Conservation (phyloP, 768 basidiomycete genomes). For the Boletus rufocinnamomeus region DNA sequence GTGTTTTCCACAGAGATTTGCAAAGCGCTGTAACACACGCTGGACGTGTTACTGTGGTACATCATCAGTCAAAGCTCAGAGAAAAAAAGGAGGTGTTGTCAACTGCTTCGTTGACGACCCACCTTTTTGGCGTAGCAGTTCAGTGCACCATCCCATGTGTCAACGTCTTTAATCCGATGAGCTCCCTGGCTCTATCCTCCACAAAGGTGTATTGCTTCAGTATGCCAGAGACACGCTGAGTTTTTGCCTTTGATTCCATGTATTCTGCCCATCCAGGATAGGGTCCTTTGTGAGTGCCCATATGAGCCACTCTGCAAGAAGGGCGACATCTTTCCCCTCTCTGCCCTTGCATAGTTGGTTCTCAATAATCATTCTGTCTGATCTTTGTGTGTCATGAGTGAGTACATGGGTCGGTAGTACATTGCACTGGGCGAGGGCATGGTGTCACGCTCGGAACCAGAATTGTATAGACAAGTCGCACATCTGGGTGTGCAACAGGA, state of each 20-base stretch:
- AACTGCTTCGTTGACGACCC: slow-evolving; percentile 16
- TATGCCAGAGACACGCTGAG: slow-evolving; percentile 43
- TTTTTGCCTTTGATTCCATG: slow-evolving; percentile 44
- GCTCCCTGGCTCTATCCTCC: slow-evolving; percentile 49
- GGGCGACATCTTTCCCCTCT: slow-evolving; percentile 15
- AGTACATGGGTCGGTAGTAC: slow-evolving; percentile 7
- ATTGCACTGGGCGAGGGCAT: slow-evolving; percentile 6
- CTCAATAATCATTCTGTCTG: slow-evolving; percentile 31
- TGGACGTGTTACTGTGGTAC: slow-evolving; percentile 48
- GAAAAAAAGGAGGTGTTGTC: background rate
- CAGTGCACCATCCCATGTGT: slow-evolving; percentile 40
- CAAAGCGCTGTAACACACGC: slow-evolving; percentile 48
- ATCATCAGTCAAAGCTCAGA: slow-evolving; percentile 6
- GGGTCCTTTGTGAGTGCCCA: slow-evolving; percentile 17
- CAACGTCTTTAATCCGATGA: slow-evolving; percentile 45
- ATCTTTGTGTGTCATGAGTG: slow-evolving; percentile 29
- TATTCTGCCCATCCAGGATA: slow-evolving; percentile 49
- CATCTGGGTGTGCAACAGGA: slow-evolving; percentile 12
- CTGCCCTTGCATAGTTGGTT: slow-evolving; percentile 18
- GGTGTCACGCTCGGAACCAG: slow-evolving; percentile 25
- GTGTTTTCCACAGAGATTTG: too few species aligned
- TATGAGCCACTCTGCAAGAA: slow-evolving; percentile 22
- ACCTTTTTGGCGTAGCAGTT: slow-evolving; percentile 49
- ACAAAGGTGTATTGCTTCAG: slow-evolving; percentile 55
- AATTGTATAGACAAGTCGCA: slow-evolving; percentile 9